These are phyloP conservation scores for Zygosaccharomyces sapae DNA, from an alignment of 1,139 yeast genomes.

Conservation along the genomic window DNA sequence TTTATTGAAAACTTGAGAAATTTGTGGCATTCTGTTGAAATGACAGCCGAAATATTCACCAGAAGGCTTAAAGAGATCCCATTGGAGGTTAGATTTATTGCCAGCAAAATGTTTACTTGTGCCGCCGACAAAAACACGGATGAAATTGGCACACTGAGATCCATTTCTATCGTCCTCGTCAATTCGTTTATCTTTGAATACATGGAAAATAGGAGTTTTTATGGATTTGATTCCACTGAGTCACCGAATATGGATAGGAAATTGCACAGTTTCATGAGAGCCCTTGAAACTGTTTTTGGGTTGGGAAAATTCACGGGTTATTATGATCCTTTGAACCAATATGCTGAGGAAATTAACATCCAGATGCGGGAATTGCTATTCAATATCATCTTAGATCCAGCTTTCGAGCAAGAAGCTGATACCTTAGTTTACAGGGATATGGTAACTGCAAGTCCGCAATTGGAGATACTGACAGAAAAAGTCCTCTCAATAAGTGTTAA, in stretches of 20 bases:
- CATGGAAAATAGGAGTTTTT: constrained; percentile 38
- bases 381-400: constrained; percentile 30
- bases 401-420: constrained; percentile 31
- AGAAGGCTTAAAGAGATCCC: constrained; percentile 52
- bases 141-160: constrained; percentile 42
- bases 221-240: constrained; percentile 19
- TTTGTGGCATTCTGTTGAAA: constrained; percentile 67
- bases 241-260: constrained; percentile 16
- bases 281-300: constrained; percentile 29
- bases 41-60: constrained; percentile 48
- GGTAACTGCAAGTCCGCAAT: constrained; percentile 26
- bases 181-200: constrained; percentile 58
- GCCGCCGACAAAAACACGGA: constrained; percentile 41
- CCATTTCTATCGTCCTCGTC: constrained; percentile 70
- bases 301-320: constrained; percentile 29
- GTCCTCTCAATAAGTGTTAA: constrained; percentile 24
- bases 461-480: constrained; percentile 33
- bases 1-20: constrained; percentile 73
- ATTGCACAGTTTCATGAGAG: constrained; percentile 19
- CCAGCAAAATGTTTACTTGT: constrained; percentile 46
- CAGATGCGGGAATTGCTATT: constrained; percentile 28
- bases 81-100: constrained; percentile 52
- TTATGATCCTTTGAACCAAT: constrained; percentile 34
- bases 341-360: constrained; percentile 30
- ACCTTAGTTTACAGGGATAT: constrained; percentile 33